Conservation (phyloP, 495 filamentous ascomycete genomes). For the Evansstolkia leycettana region DNA sequence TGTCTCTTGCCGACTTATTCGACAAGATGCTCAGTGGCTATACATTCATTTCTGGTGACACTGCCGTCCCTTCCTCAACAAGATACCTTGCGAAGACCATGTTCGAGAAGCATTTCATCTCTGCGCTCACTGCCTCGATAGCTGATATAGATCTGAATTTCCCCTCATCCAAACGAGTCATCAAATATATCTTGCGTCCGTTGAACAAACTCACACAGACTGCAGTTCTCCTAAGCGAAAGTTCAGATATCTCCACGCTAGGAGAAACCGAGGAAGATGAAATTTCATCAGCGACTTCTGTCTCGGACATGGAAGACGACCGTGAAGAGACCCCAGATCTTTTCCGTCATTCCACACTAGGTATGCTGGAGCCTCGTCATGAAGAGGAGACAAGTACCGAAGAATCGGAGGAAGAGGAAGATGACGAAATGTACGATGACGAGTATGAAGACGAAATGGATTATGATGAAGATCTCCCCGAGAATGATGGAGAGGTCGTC, state of each 20-base stretch:
- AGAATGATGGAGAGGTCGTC: slow-evolving; percentile 74
- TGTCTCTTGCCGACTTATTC: slow-evolving; percentile 82
- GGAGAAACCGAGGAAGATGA: slow-evolving; percentile 74
- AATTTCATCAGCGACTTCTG: slow-evolving; percentile 77
- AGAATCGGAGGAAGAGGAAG: slow-evolving; percentile 52
- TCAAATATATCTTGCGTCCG: slow-evolving; percentile 91
- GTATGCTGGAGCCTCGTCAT: slow-evolving; percentile 79
- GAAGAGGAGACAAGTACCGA: slow-evolving; percentile 60
- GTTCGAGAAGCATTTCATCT: slow-evolving; percentile 95
- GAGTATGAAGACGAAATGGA: slow-evolving; percentile 86
- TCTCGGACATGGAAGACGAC: slow-evolving; percentile 75
- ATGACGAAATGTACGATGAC: slow-evolving; percentile 77
- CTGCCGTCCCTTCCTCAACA: slow-evolving; percentile 32
- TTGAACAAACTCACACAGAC: slow-evolving; percentile 77
- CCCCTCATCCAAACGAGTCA: slow-evolving; percentile 78
- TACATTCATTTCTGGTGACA: slow-evolving; percentile 42
- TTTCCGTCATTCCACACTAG: slow-evolving; percentile 89
- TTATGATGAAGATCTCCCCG: slow-evolving; percentile 61
- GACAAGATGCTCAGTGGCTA: slow-evolving; percentile 78
- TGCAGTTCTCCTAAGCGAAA: slow-evolving; percentile 72
- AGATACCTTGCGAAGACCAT: slow-evolving; percentile 82
- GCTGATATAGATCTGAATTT: slow-evolving; percentile 94
- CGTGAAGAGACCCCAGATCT: slow-evolving; percentile 96
- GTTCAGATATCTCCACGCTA: slow-evolving; percentile 54
- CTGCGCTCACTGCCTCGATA: slow-evolving; percentile 77